Base-by-base conservation (phyloP, 305 asterid genomes). In the Euphrasia arctica region DNA sequence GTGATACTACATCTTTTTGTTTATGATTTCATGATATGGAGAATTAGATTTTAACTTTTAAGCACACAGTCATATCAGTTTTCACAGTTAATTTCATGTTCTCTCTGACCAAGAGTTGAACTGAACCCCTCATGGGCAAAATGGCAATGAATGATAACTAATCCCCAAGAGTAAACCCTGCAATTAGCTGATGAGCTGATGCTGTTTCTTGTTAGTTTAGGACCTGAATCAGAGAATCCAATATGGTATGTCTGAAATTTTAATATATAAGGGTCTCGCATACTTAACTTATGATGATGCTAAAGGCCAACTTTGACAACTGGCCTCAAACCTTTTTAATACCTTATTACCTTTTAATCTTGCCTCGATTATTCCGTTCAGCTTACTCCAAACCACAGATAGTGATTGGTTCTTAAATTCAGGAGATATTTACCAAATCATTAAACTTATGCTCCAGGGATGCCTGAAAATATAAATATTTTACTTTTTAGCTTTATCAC, bases 41-140 rank as follows among this genome's bases (percentile, higher is more conserved):
- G 58, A n/a, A 34, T 18, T 67, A 13, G 42, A 13, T 8, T 58
- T 31, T 32, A 32, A 32, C 42, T 36, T 5, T 10, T 67, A 32
- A 6, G 60, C 36, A 29, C 36, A 68, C 22, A 10, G 54, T 28
- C 11, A 61, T 51, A 62, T 69, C 39, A 50, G 56, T 5, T 2
- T 62, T 22, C 62, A 68, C 61, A 68, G 7, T 48, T 48, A 4
- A 59, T 9, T 52, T 67, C 36, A 67, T 59, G 54, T 34, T 59
- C 32, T 11, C 22, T 27, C 29, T 39, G 15, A 3, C 66, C 49
- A 13, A 49, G 39, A 32, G 32, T 36, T 54, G 63, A 58, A 60
- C 50, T n/a, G 13, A 36, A 27, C 18, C 51, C 29, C 60, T 60
- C 42, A 18, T 7, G 52, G 32, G 22, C 22, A n/a, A 63, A 43